Evolutionary conservation across 371 early-diverging fungal species (phyloP).

Genomic region (Smittium culicis): DNA sequence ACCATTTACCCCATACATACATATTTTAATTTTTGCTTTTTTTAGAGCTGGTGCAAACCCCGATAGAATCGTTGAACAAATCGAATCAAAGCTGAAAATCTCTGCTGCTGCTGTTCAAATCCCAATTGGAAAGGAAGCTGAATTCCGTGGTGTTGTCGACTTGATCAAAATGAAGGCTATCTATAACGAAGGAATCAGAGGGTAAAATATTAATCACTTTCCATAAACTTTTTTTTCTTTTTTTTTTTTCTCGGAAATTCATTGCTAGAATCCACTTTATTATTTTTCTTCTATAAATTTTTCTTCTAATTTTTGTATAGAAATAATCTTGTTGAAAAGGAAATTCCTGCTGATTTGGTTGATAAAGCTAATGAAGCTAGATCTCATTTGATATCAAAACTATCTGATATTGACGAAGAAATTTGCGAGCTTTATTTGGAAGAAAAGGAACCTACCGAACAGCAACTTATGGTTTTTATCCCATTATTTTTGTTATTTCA

Average conservation of each 20-base stretch:
- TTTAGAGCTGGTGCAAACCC: slow-evolving; percentile 83
- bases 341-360: slow-evolving; percentile 65
- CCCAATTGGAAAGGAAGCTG: slow-evolving; percentile 83
- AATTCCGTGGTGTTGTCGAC: slow-evolving; percentile 88
- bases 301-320: background rate
- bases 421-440: slow-evolving; percentile 68
- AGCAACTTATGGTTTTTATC: slow-evolving; percentile 37
- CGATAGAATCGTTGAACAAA: slow-evolving; percentile 76
- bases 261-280: background rate
- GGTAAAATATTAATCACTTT: slow-evolving; percentile 35
- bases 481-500: background rate
- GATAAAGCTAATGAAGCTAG: slow-evolving; percentile 57
- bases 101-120: slow-evolving; percentile 86
- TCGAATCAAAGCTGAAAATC: slow-evolving; percentile 74
- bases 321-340: slow-evolving; percentile 23
- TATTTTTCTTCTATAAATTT: background rate
- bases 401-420: slow-evolving; percentile 78
- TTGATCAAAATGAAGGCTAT: slow-evolving; percentile 71
- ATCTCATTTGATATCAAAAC: slow-evolving; percentile 60
- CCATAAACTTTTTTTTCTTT: no score
- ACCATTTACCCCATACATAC: background rate
- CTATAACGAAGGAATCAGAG: slow-evolving; percentile 78
- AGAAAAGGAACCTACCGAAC: slow-evolving; percentile 55
- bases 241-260: no score
- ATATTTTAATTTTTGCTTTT: background rate